These are phyloP conservation scores for Psilocybe azurescens DNA, from an alignment of 768 basidiomycete species.

Conservation along the genomic window DNA sequence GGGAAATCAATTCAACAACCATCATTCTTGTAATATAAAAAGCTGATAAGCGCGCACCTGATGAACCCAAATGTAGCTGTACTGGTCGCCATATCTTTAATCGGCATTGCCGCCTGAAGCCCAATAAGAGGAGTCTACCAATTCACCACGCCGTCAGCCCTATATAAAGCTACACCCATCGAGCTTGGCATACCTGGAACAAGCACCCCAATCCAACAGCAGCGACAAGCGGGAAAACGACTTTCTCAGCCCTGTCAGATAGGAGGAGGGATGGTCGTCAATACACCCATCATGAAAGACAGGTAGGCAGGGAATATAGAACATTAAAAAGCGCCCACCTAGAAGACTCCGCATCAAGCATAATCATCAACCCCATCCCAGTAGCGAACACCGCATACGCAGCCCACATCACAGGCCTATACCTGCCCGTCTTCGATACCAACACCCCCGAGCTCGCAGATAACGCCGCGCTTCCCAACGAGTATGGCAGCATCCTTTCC, in stretches of 20 bases:
- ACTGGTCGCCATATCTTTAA: constrained; percentile 86
- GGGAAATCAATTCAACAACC: constrained; percentile 1
- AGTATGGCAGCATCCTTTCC: constrained; percentile 75
- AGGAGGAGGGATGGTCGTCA: not conserved
- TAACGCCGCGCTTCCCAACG: constrained; percentile 59
- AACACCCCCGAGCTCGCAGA: constrained; percentile 63
- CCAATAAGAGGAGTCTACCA: constrained; percentile 67
- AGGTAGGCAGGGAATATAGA: not conserved
- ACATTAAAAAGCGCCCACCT: constrained; percentile 38
- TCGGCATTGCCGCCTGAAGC: constrained; percentile 86
- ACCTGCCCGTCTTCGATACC: constrained; percentile 61
- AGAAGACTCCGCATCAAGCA: constrained; percentile 62
- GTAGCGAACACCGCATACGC: constrained; percentile 60
- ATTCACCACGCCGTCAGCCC: no score
- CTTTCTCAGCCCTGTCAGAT: constrained; percentile 58
- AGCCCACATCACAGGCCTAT: constrained; percentile 67
- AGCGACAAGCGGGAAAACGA: constrained; percentile 69
- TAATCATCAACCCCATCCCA: constrained; percentile 77
- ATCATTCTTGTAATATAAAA: not conserved
- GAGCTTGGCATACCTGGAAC: constrained; percentile 51
- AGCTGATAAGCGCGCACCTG: constrained; percentile 40
- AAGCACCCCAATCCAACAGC: constrained; percentile 68
- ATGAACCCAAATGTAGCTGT: constrained; percentile 76
- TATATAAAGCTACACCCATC: no score
- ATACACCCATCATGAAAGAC: not conserved